Conservation (phyloP, 345 rosid species). For the Populus simonii region DNA sequence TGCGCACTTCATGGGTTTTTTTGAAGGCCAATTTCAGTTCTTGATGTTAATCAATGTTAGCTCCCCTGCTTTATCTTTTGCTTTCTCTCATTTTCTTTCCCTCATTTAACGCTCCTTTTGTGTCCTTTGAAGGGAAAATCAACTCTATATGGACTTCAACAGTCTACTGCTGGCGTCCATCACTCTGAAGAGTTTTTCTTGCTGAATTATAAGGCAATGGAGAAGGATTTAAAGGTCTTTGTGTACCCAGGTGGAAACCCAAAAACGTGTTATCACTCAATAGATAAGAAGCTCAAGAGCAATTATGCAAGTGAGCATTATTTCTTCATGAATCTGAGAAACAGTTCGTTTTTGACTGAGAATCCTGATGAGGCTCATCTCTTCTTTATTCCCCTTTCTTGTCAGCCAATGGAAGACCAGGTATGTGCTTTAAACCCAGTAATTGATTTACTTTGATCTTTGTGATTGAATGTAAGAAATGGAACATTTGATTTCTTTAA, state of each 20-base stretch:
- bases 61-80: too few relatives aligned
- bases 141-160: too few relatives aligned
- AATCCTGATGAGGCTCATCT: background rate
- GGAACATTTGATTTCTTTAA: background rate
- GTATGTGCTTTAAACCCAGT: background rate
- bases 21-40: too few relatives aligned
- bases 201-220: too few relatives aligned
- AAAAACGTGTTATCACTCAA: background rate
- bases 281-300: background rate
- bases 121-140: too few relatives aligned
- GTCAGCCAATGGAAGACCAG: background rate
- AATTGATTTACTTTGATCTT: background rate
- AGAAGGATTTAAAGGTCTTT: slow-evolving; percentile 1
- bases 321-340: slow-evolving; percentile 22
- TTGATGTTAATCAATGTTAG: too few relatives aligned
- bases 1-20: too few relatives aligned
- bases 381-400: background rate
- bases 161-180: too few relatives aligned
- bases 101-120: too few relatives aligned
- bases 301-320: slow-evolving; percentile 16
- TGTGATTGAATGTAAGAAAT: background rate
- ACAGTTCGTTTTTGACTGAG: background rate
- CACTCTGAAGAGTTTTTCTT: too few relatives aligned
- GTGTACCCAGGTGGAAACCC: slow-evolving; percentile 16
- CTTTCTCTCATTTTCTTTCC: too few relatives aligned